phyloP scores from a whole-genome alignment of 208 protist genomes.

The Crithidia bombi region DNA sequence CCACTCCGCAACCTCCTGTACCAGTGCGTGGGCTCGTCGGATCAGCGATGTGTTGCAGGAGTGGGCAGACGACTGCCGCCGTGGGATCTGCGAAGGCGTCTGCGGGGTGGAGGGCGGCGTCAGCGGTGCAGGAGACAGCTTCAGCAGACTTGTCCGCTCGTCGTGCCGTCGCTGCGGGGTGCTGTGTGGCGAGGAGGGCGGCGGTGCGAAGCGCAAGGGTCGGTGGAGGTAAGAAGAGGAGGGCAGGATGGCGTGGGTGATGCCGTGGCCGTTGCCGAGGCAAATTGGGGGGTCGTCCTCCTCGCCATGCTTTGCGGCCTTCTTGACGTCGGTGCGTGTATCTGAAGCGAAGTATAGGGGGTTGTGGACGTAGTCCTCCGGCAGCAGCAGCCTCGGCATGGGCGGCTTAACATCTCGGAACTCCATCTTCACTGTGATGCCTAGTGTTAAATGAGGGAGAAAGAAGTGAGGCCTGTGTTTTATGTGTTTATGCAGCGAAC shows the following conservation, averaged over 20 bases:
- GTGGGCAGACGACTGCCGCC: neutral
- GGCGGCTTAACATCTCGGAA: slow-evolving; percentile 4
- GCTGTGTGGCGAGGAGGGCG: neutral
- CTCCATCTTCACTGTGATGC: slow-evolving; percentile 7
- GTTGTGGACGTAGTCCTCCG: slow-evolving; percentile 27
- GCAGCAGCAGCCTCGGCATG: slow-evolving; percentile 27
- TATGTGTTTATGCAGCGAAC: too few relatives aligned
- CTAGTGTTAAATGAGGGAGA: neutral
- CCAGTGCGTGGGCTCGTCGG: slow-evolving; percentile 10
- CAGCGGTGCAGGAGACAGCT: neutral
- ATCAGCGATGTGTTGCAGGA: neutral
- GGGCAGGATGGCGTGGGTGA: slow-evolving; percentile 5
- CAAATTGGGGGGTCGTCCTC: neutral
- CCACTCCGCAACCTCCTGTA: slow-evolving; percentile 15
- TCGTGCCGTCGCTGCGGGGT: slow-evolving; percentile 9
- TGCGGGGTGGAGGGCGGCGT: neutral
- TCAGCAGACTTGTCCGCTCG: too few relatives aligned
- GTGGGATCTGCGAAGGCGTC: neutral
- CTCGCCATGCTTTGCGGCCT: neutral
- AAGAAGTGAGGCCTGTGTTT: neutral
- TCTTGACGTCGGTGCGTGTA: neutral
- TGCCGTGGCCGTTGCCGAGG: neutral
- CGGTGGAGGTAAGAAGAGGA: slow-evolving; percentile 27
- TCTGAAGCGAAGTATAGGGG: slow-evolving; percentile 19
- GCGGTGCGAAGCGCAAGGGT: slow-evolving; percentile 17